Percentiles rank a stretch among this genome's conserved stretches.
phyloP scores from a whole-genome alignment of 768 basidiomycete genomes.

The Boletus subcaerulescens region DNA sequence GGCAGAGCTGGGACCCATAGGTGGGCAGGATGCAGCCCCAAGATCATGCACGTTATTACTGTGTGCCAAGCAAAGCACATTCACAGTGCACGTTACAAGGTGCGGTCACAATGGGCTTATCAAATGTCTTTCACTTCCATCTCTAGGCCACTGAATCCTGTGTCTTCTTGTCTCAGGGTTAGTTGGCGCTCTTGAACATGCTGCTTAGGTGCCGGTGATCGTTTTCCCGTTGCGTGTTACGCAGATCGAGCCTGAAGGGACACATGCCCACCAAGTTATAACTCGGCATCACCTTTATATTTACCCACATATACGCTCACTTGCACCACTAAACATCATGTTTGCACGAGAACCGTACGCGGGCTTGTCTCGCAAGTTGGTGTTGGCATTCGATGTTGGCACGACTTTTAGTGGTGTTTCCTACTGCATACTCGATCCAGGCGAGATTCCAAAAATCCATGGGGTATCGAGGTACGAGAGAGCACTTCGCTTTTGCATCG shows the following conservation, averaged over 20 bases:
- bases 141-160: not conserved
- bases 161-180: not conserved
- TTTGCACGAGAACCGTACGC: slow-evolving; percentile 30
- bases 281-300: not conserved
- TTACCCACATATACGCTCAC: not conserved
- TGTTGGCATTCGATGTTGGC: slow-evolving; percentile 31
- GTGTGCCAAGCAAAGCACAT: not conserved
- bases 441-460: slow-evolving; percentile 20
- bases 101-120: not conserved
- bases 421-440: slow-evolving; percentile 39
- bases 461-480: slow-evolving; percentile 22
- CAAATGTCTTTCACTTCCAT: no score
- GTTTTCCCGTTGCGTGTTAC: not conserved
- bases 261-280: slow-evolving; percentile 5
- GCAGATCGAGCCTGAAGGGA: not conserved
- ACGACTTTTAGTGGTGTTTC: slow-evolving; percentile 38
- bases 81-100: not conserved
- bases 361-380: slow-evolving; percentile 32
- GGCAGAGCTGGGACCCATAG: not conserved
- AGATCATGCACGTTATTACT: not conserved
- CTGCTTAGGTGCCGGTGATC: not conserved
- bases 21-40: not conserved
- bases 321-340: slow-evolving; percentile 15
- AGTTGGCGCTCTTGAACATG: not conserved
- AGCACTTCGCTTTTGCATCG: not conserved